Conservation (phyloP, 192 early-diverging fungal species). For the Rhizophagus sp. region DNA sequence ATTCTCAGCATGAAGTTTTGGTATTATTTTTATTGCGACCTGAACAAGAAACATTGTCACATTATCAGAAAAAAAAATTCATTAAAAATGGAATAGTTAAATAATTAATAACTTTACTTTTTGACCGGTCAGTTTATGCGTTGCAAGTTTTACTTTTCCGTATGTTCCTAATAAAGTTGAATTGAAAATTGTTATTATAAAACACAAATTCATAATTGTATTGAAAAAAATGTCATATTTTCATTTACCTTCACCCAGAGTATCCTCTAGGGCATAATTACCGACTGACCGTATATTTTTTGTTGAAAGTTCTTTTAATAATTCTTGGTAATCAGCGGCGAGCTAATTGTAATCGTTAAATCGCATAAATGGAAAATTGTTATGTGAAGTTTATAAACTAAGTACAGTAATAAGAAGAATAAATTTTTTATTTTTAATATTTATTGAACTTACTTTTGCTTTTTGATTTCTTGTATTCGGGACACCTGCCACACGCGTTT, state of each 20-base stretch:
- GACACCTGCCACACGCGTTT: background rate
- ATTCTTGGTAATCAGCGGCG: constrained; percentile 58
- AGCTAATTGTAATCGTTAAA: constrained; percentile 39
- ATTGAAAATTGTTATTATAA: background rate
- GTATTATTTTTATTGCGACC: constrained; percentile 65
- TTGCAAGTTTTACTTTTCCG: constrained; percentile 67
- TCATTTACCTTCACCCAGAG: constrained; percentile 52
- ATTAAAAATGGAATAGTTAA: no score
- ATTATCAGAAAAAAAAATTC: background rate
- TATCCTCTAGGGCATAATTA: constrained; percentile 55
- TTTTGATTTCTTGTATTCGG: constrained; percentile 38
- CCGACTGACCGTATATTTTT: constrained; percentile 54
- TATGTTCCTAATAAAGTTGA: constrained; percentile 49
- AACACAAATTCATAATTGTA: background rate
- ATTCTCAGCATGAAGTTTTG: constrained; percentile 57
- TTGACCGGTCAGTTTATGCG: constrained; percentile 59
- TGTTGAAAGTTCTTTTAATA: constrained; percentile 61
- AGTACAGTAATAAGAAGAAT: background rate
- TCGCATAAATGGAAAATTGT: background rate
- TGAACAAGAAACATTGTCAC: background rate
- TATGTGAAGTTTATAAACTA: background rate
- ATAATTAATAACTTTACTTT: constrained; percentile 4
- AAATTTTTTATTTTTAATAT: background rate
- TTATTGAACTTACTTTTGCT: constrained; percentile 41
- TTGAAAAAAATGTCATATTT: background rate